Percentiles rank a stretch among this genome's conserved stretches.
Conservation (phyloP, 1,284 basidiomycete genomes). For the Leccinum subspadiceum region DNA sequence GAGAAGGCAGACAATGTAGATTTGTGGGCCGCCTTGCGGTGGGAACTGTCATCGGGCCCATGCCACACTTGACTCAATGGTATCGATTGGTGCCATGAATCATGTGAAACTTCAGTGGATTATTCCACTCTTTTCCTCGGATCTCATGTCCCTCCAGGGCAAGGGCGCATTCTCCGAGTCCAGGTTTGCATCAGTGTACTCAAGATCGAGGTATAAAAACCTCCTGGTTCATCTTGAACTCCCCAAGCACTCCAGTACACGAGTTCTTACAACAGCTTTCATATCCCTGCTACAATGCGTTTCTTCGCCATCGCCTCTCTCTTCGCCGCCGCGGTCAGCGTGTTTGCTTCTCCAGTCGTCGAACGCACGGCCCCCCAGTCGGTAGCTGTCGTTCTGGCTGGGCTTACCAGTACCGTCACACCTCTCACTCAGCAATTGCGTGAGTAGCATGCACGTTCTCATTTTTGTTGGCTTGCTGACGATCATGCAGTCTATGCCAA, state of each 20-base stretch:
- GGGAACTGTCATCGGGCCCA: background rate
- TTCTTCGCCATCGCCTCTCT: conserved; percentile 14
- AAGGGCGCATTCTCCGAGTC: background rate
- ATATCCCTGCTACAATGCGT: conserved; percentile 10
- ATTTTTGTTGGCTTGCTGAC: background rate
- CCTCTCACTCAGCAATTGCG: conserved; percentile 15
- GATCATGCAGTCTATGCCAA: conserved; percentile 15
- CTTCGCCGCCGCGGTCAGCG: conserved; percentile 6
- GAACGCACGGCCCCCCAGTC: conserved; percentile 10
- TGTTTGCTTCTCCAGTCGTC: conserved; percentile 13
- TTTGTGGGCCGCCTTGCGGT: background rate
- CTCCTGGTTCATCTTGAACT: background rate
- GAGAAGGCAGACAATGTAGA: background rate
- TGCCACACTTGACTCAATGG: background rate
- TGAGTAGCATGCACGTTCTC: background rate
- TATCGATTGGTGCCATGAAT: background rate
- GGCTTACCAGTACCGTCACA: conserved; percentile 5
- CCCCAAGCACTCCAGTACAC: conserved; percentile 12
- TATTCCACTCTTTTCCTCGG: background rate
- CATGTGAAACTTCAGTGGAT: background rate
- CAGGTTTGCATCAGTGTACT: background rate
- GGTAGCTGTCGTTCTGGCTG: conserved; percentile 6
- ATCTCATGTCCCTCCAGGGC: conserved; percentile 1
- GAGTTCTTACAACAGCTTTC: conserved; percentile 4
- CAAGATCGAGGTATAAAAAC: conserved; percentile 15